Conservation (phyloP, 441 rosid genomes). For the Eutrema salsugineum region DNA sequence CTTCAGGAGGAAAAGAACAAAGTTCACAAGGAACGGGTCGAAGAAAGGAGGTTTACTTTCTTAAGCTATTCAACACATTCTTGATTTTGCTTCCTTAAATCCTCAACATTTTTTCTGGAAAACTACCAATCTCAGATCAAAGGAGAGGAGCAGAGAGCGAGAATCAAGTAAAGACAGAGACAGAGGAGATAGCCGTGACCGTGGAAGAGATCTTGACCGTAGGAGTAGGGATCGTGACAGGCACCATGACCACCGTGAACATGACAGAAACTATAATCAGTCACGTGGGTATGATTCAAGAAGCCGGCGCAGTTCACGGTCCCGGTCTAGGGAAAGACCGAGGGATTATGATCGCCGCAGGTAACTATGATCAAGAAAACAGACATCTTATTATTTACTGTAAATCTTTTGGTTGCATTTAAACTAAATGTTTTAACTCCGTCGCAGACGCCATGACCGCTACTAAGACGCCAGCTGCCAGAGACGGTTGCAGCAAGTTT, state of each 20-base stretch:
- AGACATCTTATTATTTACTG: not conserved
- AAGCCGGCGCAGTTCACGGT: constrained; percentile 79
- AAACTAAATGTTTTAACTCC: not conserved
- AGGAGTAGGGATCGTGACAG: constrained; percentile 83
- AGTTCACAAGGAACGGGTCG: constrained; percentile 61
- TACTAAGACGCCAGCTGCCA: constrained; percentile 11
- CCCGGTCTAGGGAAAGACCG: constrained; percentile 75
- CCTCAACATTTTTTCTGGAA: not conserved
- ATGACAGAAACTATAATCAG: constrained; percentile 57
- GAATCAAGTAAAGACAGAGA: constrained; percentile 73
- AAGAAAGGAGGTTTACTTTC: constrained; percentile 33
- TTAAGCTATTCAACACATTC: not conserved
- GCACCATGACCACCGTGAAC: constrained; percentile 59
- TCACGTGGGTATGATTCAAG: constrained; percentile 80
- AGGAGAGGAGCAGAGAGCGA: constrained; percentile 64
- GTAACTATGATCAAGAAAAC: constrained; percentile 31
- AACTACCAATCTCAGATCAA: constrained; percentile 45
- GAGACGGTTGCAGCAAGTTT: constrained; percentile 7
- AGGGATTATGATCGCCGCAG: constrained; percentile 92
- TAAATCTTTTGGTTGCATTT: not conserved
- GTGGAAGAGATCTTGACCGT: constrained; percentile 72
- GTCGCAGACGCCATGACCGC: constrained; percentile 34
- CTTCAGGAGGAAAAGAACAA: constrained; percentile 89
- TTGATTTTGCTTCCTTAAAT: not conserved
- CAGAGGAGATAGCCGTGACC: constrained; percentile 69